phyloP scores from a whole-genome alignment of 202 grass and related monocot species.

The Carex sylvatica region DNA sequence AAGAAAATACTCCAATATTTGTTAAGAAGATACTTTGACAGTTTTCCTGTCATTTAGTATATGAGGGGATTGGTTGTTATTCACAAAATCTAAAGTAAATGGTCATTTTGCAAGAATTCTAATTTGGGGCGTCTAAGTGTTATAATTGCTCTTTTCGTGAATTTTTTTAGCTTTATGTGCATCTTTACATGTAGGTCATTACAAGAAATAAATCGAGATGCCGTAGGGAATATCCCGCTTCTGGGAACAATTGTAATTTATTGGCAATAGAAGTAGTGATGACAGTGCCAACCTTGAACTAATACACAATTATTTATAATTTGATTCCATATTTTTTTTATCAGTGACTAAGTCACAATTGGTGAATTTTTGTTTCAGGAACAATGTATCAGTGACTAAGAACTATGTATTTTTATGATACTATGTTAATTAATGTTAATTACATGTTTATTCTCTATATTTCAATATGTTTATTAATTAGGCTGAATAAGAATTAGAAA shows the following conservation, averaged over 20 bases:
- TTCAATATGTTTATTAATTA: too few relatives aligned
- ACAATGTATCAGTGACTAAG: too few relatives aligned
- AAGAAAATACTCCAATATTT: background rate
- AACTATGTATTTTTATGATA: too few relatives aligned
- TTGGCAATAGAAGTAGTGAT: too few relatives aligned
- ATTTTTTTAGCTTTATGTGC: background rate
- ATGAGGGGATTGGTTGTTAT: background rate
- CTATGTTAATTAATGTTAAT: too few relatives aligned
- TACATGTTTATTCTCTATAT: too few relatives aligned
- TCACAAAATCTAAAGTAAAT: background rate
- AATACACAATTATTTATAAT: too few relatives aligned
- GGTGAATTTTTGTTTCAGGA: too few relatives aligned
- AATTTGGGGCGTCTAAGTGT: background rate
- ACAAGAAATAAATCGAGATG: constrained; percentile 16
- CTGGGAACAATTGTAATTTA: constrained; percentile 14
- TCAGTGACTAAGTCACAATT: too few relatives aligned
- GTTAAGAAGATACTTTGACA: background rate
- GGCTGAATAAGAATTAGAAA: too few relatives aligned
- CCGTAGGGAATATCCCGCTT: constrained; percentile 10
- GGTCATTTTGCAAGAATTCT: background rate
- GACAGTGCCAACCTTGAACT: too few relatives aligned
- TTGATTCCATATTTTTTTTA: too few relatives aligned
- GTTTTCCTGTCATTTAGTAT: background rate
- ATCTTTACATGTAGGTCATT: constrained; percentile 7
- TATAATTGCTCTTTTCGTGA: background rate